Evolutionary conservation across 2,329 filamentous ascomycete genomes (phyloP).

Genomic region (Aspergillus transmontanensis): DNA sequence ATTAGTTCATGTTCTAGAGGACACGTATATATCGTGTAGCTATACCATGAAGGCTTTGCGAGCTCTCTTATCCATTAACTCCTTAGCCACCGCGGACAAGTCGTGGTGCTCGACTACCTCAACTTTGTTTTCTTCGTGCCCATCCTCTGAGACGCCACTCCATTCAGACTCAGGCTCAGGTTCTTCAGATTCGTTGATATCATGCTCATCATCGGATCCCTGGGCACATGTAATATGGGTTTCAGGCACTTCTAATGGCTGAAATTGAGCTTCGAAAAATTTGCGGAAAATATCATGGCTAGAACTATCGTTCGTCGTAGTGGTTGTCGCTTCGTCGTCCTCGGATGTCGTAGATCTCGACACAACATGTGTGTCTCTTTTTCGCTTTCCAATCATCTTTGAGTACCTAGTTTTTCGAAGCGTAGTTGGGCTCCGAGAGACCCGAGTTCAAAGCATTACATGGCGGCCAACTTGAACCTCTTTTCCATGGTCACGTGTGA

Average conservation of each 20-base stretch:
- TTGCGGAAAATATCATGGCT: conserved; percentile 75
- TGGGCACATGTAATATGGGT: conserved; percentile 13
- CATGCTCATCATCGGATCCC: conserved; percentile 24
- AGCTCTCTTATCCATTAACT: conserved; percentile 65
- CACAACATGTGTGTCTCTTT: conserved; percentile 44
- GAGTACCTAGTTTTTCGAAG: background rate
- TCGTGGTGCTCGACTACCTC: conserved; percentile 66
- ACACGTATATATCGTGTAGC: background rate
- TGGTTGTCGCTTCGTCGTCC: conserved; percentile 26
- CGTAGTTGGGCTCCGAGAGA: background rate
- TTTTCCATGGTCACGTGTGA: conserved; percentile 40
- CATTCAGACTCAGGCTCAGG: conserved; percentile 55
- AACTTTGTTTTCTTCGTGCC: conserved; percentile 40
- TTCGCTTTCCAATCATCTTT: conserved; percentile 51
- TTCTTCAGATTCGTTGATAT: conserved; percentile 29
- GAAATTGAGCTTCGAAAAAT: conserved; percentile 88
- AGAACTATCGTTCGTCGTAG: conserved; percentile 47
- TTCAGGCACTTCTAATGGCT: conserved; percentile 60
- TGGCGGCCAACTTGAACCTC: background rate
- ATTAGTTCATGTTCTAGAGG: conserved; percentile 8
- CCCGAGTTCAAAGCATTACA: background rate
- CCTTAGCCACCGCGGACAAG: conserved; percentile 45
- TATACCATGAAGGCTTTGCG: conserved; percentile 77
- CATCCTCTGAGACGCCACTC: conserved; percentile 63
- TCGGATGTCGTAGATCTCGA: conserved; percentile 26